A percentile compares a stretch with the other conserved stretches of the same genome.
Evolutionary conservation across 1,139 yeast genomes (phyloP).

Genomic region (Kurtzmaniella quercitrusa): DNA sequence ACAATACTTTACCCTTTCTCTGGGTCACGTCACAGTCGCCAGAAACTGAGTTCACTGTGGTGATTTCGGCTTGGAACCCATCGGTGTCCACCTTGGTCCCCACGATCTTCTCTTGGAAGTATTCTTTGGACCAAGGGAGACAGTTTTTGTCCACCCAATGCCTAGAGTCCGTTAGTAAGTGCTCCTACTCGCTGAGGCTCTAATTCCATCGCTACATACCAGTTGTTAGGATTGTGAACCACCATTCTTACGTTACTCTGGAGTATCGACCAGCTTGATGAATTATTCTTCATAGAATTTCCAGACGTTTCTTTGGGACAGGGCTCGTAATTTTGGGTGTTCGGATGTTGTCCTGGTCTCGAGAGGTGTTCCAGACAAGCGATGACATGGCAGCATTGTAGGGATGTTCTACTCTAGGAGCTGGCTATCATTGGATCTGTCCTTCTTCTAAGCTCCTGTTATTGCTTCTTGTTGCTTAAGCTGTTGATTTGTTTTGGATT

Average conservation of each 20-base stretch:
- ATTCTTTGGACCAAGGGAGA: constrained; percentile 67
- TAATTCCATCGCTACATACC: constrained; percentile 38
- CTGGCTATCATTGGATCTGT: no score
- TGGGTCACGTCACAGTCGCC: constrained; percentile 84
- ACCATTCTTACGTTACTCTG: constrained; percentile 42
- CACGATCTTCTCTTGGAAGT: constrained; percentile 44
- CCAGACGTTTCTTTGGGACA: not conserved
- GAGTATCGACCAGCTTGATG: not conserved
- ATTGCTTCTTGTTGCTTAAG: no score
- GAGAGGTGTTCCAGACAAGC: not conserved
- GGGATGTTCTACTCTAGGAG: no score
- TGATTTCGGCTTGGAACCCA: constrained; percentile 30
- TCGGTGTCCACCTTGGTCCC: constrained; percentile 32
- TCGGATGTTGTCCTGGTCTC: not conserved
- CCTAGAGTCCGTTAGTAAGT: constrained; percentile 36
- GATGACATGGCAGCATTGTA: not conserved
- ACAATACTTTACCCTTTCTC: constrained; percentile 73
- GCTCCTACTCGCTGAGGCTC: not conserved
- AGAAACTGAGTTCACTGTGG: constrained; percentile 40
- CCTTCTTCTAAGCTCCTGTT: no score
- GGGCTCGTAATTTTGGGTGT: not conserved
- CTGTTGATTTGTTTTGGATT: no score
- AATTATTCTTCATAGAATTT: not conserved
- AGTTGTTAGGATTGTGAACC: constrained; percentile 80
- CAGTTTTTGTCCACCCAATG: constrained; percentile 85